Base-by-base conservation (phyloP, 2,329 filamentous ascomycete species). In the Harringtonia aguacate region DNA sequence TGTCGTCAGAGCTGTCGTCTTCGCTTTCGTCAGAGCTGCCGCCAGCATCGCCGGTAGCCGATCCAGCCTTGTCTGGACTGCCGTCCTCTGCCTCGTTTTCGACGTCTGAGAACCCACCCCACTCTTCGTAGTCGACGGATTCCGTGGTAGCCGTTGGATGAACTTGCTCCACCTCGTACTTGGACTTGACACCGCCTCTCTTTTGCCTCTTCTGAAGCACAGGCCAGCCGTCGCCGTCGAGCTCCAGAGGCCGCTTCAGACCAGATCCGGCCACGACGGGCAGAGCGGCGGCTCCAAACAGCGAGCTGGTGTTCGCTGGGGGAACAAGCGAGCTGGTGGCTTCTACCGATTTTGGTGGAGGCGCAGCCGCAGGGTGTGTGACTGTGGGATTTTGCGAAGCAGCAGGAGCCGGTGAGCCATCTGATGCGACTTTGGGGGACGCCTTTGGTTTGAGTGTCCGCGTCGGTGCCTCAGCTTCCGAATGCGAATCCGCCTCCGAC, bases 141-240 rank as follows among this genome's bases (percentile, higher is more conserved):
- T 12, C n/a, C 28, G 8, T n/a, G 10, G 31, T 14, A 17, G 8
- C 8, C 12, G 70, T 70, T 46, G 71, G 70, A 6, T 80, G 72
- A 52, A 81, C 82, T 61, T 89, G 88, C 44, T 87, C 75, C 58
- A 87, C 90, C 57, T 84, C 81, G 43, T 97, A 54, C 48, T 75
- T 81, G 4, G 71, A 72, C 48, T 73, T 71, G 15, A 81, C 64
- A 5, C 75, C 72, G 59, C 80, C 70, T 61, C 81, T 73, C 52
- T 82, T 83, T 61, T 90, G 88, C 41, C 87, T 75, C 58, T 87
- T 92, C 56, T 84, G 82, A 41, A 97, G 78, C 3, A 95, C 69
- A 0, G 90, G 92, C 44, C 78, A 79, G 8, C 90, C 87, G 46
- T 82, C 78, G 1, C 86, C 79, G 49, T 86, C 87, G 10, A 87